Base-by-base conservation (phyloP, 106 monocot species). In the Dendrobium huoshanense region DNA sequence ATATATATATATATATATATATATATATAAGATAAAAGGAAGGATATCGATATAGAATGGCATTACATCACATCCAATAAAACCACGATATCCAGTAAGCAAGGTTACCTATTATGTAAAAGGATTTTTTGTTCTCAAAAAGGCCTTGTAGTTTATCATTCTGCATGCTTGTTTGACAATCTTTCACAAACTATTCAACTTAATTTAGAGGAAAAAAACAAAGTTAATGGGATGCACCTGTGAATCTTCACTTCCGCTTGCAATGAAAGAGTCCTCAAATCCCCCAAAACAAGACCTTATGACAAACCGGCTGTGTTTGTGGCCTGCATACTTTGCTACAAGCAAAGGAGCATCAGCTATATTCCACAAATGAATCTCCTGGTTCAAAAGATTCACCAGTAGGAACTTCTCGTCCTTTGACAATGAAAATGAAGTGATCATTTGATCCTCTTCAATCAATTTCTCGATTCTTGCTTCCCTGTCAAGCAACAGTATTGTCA, bases 181-280 rank as follows among this genome's bases (percentile, higher is more conserved):
- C 9, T 61, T 61, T 61, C 59, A 61, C n/a, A 22, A n/a, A 22
- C 1, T 61, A 56, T 56, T 15, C 19, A 56, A 19, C 18, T 56
- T 17, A 56, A 56, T 11, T 17, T 56, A 17, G 18, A 17, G 56
- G 13, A 22, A 22, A 22, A 22, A 6, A 61, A 61, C 33, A 70
- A 22, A 15, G 2, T 70, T 37, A 70, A 70, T 47, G 70, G 70
- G 7, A 33, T 25, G 73, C 90, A 92, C 95, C 95, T 86, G 88
- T 67, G 95, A 95, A 89, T 95, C 92, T 85, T 95, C 95, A 82
- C 92, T 92, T 72, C 95, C 95, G 81, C 95, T 92, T 22, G 90
- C 95, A 84, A 95, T 83, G 58, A 92, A 95, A 55, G 83, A 81
- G 58, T 92, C 84, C 5, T 89, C 83, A 31, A 80, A 79, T 79